Conservation (phyloP, 2,329 filamentous ascomycete species). For the Endoconidiophora polonica region DNA sequence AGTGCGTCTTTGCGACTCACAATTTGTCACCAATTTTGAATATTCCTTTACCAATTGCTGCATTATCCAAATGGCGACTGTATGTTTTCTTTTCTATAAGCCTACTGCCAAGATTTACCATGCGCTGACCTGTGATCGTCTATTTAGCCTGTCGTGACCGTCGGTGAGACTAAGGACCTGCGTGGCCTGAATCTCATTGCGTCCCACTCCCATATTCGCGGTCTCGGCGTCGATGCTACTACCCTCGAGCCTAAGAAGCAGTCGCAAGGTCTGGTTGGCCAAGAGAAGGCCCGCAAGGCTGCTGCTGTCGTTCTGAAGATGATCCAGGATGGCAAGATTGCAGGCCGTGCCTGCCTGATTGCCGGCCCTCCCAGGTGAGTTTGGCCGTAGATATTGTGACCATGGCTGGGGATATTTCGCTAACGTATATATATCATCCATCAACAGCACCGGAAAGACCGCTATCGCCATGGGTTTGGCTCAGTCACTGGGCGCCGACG, state of each 20-base stretch:
- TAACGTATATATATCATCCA: neutral
- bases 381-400: neutral
- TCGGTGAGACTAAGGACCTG: conserved; percentile 91
- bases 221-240: conserved; percentile 81
- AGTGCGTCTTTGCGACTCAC: neutral
- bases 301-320: conserved; percentile 94
- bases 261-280: conserved; percentile 87
- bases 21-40: neutral
- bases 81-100: conserved; percentile 21
- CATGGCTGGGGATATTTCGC: neutral
- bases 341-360: conserved; percentile 83
- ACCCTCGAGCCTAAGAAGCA: conserved; percentile 71
- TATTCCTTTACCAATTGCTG: neutral
- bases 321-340: conserved; percentile 98
- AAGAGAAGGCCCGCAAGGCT: conserved; percentile 91
- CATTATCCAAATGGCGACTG: conserved; percentile 32
- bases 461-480: conserved; percentile 98
- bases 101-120: too few species aligned
- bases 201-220: conserved; percentile 93
- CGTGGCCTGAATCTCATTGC: conserved; percentile 94
- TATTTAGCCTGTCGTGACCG: conserved; percentile 47
- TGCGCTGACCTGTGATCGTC: conserved; percentile 11
- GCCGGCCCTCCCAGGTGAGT: conserved; percentile 71
- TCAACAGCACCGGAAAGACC: conserved; percentile 80
- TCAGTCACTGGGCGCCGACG: conserved; percentile 82